These are phyloP conservation scores for Takakia lepidozioides DNA, from an alignment of 225 moss, liverwort and hornwort species.

Conservation along the genomic window DNA sequence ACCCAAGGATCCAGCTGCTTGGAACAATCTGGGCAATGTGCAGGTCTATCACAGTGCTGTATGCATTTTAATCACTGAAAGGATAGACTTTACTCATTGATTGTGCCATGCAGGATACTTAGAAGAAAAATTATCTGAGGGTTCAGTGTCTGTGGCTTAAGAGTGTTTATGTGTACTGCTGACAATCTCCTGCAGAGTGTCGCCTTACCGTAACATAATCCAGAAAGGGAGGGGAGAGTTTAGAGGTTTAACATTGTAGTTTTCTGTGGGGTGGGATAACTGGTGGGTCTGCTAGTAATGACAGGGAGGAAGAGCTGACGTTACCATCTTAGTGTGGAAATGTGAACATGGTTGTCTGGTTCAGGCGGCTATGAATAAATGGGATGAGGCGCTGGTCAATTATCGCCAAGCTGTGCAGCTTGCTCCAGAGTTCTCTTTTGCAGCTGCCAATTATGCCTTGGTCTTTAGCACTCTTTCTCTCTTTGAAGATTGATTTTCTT, in stretches of 20 bases:
- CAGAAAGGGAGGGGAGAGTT: too few species aligned
- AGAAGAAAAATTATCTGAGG: too few species aligned
- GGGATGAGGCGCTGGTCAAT: slow-evolving; percentile 67
- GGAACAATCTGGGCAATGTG: slow-evolving; percentile 97
- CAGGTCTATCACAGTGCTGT: slow-evolving; percentile 26
- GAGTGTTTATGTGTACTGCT: too few species aligned
- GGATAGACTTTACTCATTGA: background rate
- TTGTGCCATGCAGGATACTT: too few species aligned
- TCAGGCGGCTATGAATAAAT: slow-evolving; percentile 71
- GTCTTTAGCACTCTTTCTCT: slow-evolving; percentile 20
- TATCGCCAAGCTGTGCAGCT: slow-evolving; percentile 77
- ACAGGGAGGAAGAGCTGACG: too few species aligned
- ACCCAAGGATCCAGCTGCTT: slow-evolving; percentile 96
- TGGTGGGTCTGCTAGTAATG: too few species aligned
- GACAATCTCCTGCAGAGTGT: too few species aligned
- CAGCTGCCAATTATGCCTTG: slow-evolving; percentile 94
- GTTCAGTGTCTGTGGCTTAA: too few species aligned
- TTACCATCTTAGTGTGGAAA: too few species aligned
- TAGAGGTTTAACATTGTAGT: too few species aligned
- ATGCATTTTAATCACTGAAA: background rate
- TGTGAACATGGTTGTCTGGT: slow-evolving; percentile 4
- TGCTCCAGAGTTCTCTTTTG: slow-evolving; percentile 96
- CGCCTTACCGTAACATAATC: too few species aligned
- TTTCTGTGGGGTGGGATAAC: too few species aligned
- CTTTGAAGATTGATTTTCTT: background rate